phyloP scores from a whole-genome alignment of 2,329 filamentous ascomycete species.

The Parascedosporium putredinis region DNA sequence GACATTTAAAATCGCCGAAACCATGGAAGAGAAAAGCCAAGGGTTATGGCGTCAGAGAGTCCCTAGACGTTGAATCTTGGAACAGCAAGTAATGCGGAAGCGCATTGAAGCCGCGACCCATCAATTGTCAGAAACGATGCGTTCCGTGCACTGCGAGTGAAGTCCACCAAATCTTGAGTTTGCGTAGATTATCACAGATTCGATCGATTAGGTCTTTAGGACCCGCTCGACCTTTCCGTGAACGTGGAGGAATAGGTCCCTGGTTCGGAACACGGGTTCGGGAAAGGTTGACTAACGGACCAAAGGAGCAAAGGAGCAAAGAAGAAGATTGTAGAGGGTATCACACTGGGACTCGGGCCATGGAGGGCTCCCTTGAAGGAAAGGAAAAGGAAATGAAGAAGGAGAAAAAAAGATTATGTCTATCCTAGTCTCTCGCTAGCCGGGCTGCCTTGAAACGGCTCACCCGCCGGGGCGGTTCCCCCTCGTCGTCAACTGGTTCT shows the following conservation, averaged over 20 bases:
- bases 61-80: constrained; percentile 44
- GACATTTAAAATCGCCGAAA: constrained; percentile 54
- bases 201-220: no score
- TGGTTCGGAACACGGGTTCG: no score
- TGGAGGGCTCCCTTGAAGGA: no score
- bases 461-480: constrained; percentile 51
- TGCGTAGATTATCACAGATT: no score
- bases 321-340: no score
- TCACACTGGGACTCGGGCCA: no score
- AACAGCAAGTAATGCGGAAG: constrained; percentile 41
- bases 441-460: constrained; percentile 67
- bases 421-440: constrained; percentile 39
- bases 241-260: no score
- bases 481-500: constrained; percentile 56
- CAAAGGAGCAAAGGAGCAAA: no score
- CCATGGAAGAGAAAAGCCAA: constrained; percentile 25
- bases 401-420: constrained; percentile 9
- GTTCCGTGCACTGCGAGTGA: no score
- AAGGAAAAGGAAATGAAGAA: not conserved
- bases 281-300: no score
- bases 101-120: constrained; percentile 47
- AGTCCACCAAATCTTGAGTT: no score
- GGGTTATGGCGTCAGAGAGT: constrained; percentile 50
- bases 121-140: constrained; percentile 33
- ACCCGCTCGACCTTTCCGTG: no score